Percentiles rank a stretch among this genome's conserved stretches.
Evolutionary conservation across 345 rosid genomes (phyloP).

Genomic region (Citrus glauca): DNA sequence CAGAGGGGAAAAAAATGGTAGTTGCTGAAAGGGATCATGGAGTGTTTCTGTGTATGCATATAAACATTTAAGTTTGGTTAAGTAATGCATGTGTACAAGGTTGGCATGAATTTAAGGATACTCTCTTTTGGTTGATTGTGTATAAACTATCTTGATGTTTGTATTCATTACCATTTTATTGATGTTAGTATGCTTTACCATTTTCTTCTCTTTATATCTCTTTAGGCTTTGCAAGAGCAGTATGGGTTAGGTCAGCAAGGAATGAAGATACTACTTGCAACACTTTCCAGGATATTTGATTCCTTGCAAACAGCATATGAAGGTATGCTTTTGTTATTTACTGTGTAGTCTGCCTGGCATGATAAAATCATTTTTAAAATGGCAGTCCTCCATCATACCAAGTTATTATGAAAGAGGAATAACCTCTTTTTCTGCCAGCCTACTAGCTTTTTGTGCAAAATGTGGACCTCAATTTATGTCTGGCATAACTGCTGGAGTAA

Average conservation of each 20-base stretch:
- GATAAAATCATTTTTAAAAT: neutral
- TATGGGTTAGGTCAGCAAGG: conserved; percentile 60
- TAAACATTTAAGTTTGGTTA: neutral
- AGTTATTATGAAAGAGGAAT: neutral
- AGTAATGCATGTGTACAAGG: neutral
- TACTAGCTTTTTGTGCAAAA: neutral
- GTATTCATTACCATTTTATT: neutral
- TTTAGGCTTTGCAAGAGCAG: conserved; percentile 65
- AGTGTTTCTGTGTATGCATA: neutral
- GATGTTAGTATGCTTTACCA: neutral
- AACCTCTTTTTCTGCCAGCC: neutral
- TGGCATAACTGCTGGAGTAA: neutral
- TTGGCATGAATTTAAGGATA: neutral
- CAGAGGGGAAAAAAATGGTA: neutral
- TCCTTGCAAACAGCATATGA: conserved; percentile 62
- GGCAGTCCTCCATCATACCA: neutral
- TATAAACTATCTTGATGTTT: neutral
- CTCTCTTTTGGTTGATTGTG: neutral
- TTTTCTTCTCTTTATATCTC: neutral
- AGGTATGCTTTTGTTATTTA: conserved; percentile 37
- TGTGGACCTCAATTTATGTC: neutral
- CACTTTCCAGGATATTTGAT: conserved; percentile 56
- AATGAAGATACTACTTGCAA: conserved; percentile 50
- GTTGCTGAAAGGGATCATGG: neutral
- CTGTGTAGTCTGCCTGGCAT: neutral